Conservation (phyloP, 805 yeast species). For the Saccharomycopsis lassenensis region DNA sequence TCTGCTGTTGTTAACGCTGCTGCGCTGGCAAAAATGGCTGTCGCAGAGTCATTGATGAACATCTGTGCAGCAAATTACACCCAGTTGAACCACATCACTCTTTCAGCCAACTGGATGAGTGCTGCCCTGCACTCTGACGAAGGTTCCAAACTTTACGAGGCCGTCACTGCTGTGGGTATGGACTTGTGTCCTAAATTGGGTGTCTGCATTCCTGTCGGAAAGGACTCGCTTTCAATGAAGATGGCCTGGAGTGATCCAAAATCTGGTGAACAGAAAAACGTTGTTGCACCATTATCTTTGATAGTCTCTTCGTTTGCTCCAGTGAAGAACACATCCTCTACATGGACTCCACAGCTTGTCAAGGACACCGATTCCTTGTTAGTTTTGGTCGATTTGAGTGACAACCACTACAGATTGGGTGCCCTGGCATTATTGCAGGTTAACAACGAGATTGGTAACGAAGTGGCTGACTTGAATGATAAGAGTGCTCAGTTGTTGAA, state of each 20-base stretch:
- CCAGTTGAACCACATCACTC: constrained; percentile 59
- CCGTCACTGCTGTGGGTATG: constrained; percentile 91
- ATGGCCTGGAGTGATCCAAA: constrained; percentile 77
- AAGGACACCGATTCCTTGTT: constrained; percentile 45
- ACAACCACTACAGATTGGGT: constrained; percentile 53
- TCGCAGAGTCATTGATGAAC: constrained; percentile 88
- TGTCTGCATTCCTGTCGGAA: constrained; percentile 91
- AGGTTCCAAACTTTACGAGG: constrained; percentile 90
- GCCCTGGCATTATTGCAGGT: constrained; percentile 95
- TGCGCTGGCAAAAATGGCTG: constrained; percentile 90
- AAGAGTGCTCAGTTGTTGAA: no score
- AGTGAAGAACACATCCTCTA: constrained; percentile 69
- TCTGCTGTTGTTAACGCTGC: constrained; percentile 79
- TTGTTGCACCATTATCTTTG: constrained; percentile 88
- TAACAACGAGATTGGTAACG: constrained; percentile 76
- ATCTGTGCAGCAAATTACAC: constrained; percentile 82
- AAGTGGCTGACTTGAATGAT: constrained; percentile 59
- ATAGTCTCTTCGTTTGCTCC: constrained; percentile 88
- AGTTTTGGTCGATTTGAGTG: constrained; percentile 69
- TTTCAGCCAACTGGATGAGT: constrained; percentile 99
- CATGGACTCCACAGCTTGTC: constrained; percentile 89
- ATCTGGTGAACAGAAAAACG: constrained; percentile 45
- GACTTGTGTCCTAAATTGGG: constrained; percentile 92
- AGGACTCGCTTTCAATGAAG: constrained; percentile 98
- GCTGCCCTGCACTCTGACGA: constrained; percentile 93